Base-by-base conservation (phyloP, 1,284 basidiomycete species). In the Ustilago curta region DNA sequence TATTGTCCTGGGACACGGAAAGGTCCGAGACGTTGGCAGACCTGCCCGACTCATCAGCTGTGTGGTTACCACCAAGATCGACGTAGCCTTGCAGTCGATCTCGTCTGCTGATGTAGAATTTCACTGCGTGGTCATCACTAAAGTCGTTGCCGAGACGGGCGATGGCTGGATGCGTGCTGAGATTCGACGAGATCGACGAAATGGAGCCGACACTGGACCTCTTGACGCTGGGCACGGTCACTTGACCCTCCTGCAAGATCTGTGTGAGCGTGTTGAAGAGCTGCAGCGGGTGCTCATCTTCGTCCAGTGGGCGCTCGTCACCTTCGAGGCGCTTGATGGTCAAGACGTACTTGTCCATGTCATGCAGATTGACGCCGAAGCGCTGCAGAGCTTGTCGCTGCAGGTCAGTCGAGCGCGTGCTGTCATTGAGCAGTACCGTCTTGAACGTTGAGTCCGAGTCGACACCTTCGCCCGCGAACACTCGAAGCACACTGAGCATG, bases 391-490 rank as follows among this genome's bases (percentile, higher is more conserved):
- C 92, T 86, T 99, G 95, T 51, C 90, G 89, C 50, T 97, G 89
- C 27, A 99, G 90, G 62, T 97, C 95, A 0, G 88, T 86, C 0
- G 93, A 90, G 0, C 91, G 92, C 0, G 95, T 97, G 5, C 90
- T 91, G 8, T 92, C 88, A 81, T 95, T 97, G 69, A 98, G 89
- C 21, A 98, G 86, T 0, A 97, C 96, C 1, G 96, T 98, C 87
- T 98, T 98, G 89, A 98, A 99, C 0, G 95, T 97, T 3, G 94
- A 93, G 76, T 97, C 95, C 1, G 93, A 93, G 82, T 95, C 91
- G 66, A 87, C 82, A 21, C 86, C 81, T 70, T 92, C 90, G 9
- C 95, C 96, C 0, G 95, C 95, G 83, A 99, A 98, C 47, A 99
- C 90, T 19, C 95, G 91, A 56, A 98, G 90, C 65, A 99, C 95